phyloP scores from a whole-genome alignment of 2,329 filamentous ascomycete species.

The Akanthomyces uredinophilus region DNA sequence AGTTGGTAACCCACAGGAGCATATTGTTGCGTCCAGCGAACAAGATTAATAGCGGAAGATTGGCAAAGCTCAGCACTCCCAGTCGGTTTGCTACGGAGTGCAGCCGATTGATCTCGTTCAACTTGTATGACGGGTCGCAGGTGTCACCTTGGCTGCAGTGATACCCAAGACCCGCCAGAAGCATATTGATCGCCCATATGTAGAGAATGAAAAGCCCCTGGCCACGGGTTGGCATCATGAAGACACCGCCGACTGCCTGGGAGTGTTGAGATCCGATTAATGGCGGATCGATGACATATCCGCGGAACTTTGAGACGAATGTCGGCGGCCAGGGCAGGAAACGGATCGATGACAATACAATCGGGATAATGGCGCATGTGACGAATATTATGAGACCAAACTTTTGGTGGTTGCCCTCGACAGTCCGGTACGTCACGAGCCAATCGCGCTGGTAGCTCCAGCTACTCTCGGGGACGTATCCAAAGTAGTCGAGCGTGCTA shows the following conservation, averaged over 20 bases:
- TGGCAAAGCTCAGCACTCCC: slow-evolving; percentile 32
- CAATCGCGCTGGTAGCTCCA: slow-evolving; percentile 1
- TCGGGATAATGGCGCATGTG: slow-evolving; percentile 18
- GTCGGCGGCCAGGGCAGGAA: slow-evolving; percentile 20
- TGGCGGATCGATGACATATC: slow-evolving; percentile 19
- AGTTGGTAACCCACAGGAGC: slow-evolving; percentile 39
- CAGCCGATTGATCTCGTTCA: slow-evolving; percentile 22
- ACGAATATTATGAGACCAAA: slow-evolving; percentile 23
- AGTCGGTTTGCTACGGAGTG: slow-evolving; percentile 32
- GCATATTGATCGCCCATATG: slow-evolving; percentile 29
- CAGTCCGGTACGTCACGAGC: background rate
- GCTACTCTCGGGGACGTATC: slow-evolving; percentile 1
- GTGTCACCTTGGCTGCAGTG: slow-evolving; percentile 20
- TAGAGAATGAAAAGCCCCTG: slow-evolving; percentile 34
- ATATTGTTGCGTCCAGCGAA: slow-evolving; percentile 40
- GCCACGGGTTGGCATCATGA: slow-evolving; percentile 30
- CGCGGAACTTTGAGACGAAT: slow-evolving; percentile 11
- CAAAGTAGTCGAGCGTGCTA: slow-evolving; percentile 13
- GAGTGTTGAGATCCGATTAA: slow-evolving; percentile 16
- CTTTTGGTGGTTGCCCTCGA: slow-evolving; percentile 18
- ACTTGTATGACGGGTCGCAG: slow-evolving; percentile 20
- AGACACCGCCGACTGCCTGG: slow-evolving; percentile 12
- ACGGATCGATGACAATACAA: slow-evolving; percentile 23
- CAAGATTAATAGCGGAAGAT: slow-evolving; percentile 34
- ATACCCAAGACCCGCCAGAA: slow-evolving; percentile 26